Evolutionary conservation across 2,329 filamentous ascomycete genomes (phyloP), one percentile per base, ranked within the genome.

Genomic region (Stachybotrys chlorohalonatus): DNA sequence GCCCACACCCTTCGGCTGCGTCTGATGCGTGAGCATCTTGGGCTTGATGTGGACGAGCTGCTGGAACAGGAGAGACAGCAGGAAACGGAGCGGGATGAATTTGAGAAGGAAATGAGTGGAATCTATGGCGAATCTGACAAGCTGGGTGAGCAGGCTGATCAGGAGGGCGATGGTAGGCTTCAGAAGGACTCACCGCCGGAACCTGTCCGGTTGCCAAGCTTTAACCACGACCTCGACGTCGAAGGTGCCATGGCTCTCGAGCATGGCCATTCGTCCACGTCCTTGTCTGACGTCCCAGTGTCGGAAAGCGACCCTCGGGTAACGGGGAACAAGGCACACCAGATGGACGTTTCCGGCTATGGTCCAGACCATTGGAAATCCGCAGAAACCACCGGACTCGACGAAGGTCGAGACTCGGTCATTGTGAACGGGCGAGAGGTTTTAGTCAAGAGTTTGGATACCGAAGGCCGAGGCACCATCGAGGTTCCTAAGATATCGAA

Each of bases 21-120:
- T 31, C 77, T 97, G 51, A 97, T 97, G 94, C 83, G 93, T 58
- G 94, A 99, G 71, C 94, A 99, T 73, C 77, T 99, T 32, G 94
- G 94, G n/a, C 76, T 97, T 46, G 92, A 97, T 65, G 90, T 96
- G 5, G 94, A 99, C 68, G 89, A 90, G 64, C 86, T 96, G 56
- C 83, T 89, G 65, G 90, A 94, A 65, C 84, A 93, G 57, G 86
- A 91, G 60, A 80, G 86, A 52, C 79, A 83, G 60, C 82, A 82
- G 31, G 86, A 91, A 62, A 69, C 83, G 51, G 84, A 87, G 61
- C 74, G 78, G 13, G 77, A 78, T 52, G 71, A 70, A 5, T 85
- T 80, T 59, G 77, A 82, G 63, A 70, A 73, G 5, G 79, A 84
- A 52, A 86, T 86, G 82, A 73, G 82, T 36, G 76, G 78, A 6